phyloP scores from a whole-genome alignment of 208 protist species.

The Trypanosoma lewisi region DNA sequence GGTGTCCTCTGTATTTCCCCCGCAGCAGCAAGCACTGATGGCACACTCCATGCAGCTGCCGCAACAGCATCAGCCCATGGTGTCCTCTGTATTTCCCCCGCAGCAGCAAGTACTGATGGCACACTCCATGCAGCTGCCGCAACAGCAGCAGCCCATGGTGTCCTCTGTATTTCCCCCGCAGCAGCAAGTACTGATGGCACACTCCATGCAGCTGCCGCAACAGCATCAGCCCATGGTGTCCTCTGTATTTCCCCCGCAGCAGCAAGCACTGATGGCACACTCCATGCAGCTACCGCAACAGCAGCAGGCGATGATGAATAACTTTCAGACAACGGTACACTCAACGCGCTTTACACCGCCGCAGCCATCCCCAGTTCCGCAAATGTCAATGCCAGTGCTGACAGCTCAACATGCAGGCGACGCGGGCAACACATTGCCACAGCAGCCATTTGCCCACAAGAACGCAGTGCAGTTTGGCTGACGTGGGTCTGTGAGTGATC shows the following conservation, averaged over 20 bases:
- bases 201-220: background rate
- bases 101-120: slow-evolving; percentile 1
- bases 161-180: background rate
- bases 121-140: background rate
- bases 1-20: background rate
- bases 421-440: slow-evolving; percentile 4
- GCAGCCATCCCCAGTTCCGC: background rate
- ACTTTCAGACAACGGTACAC: background rate
- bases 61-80: background rate
- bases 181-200: background rate
- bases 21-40: background rate
- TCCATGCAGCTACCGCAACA: background rate
- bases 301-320: background rate
- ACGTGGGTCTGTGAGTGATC: background rate
- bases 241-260: background rate
- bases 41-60: background rate
- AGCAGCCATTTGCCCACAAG: background rate
- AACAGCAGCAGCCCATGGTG: background rate
- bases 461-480: background rate
- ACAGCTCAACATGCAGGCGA: background rate
- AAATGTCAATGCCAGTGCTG: background rate
- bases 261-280: background rate
- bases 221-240: background rate
- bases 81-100: background rate
- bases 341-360: background rate